phyloP scores from a whole-genome alignment of 768 basidiomycete genomes.

The Rossbeevera mucosa region DNA sequence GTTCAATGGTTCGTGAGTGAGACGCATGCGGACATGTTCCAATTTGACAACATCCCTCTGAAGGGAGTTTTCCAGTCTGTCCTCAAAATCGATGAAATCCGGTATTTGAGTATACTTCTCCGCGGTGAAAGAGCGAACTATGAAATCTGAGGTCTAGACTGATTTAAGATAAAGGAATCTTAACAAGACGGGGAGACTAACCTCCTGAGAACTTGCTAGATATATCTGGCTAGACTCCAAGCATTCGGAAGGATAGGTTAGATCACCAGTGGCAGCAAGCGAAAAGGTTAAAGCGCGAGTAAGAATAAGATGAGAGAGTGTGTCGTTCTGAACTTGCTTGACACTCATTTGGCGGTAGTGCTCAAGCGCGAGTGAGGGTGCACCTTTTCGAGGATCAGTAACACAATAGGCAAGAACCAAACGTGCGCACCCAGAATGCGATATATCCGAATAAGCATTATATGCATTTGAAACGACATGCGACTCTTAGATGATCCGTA shows the following conservation, averaged over 20 bases:
- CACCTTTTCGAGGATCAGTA: conserved; percentile 44
- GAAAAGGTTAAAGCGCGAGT: conserved; percentile 78
- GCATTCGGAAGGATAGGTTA: conserved; percentile 72
- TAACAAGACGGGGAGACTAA: conserved; percentile 23
- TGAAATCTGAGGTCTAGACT: conserved; percentile 68
- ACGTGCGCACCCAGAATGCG: conserved; percentile 62
- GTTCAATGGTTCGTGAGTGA: conserved; percentile 66
- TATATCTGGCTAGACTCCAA: conserved; percentile 80
- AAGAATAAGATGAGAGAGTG: conserved; percentile 78
- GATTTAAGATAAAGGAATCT: conserved; percentile 5
- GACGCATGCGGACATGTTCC: conserved; percentile 81
- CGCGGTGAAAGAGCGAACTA: conserved; percentile 68
- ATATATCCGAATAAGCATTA: conserved; percentile 78
- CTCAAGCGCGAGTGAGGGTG: conserved; percentile 65
- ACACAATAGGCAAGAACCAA: not conserved
- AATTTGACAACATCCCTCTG: conserved; percentile 79
- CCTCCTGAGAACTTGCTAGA: conserved; percentile 74
- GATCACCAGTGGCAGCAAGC: conserved; percentile 66
- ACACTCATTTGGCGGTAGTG: conserved; percentile 76
- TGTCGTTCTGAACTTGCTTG: conserved; percentile 87
- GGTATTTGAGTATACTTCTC: conserved; percentile 91
- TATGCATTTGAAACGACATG: conserved; percentile 71
- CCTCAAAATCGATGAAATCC: conserved; percentile 80
- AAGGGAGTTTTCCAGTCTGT: conserved; percentile 76
- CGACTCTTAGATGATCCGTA: conserved; percentile 68